Evolutionary conservation across 805 yeast genomes (phyloP).

Genomic region (Ogataea nitratoaversa): DNA sequence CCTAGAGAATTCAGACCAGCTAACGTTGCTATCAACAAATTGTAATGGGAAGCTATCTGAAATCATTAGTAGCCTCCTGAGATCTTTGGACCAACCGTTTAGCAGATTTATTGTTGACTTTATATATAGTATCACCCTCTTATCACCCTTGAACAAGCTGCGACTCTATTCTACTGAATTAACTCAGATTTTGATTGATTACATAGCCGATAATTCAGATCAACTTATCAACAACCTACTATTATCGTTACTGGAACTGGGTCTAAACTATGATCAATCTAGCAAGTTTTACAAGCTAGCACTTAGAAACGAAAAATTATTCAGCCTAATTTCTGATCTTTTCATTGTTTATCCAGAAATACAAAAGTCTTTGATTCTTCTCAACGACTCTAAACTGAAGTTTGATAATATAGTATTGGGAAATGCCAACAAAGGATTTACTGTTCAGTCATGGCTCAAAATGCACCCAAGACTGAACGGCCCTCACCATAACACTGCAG

Average conservation of each 20-base stretch:
- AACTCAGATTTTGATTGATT: slow-evolving; percentile 8
- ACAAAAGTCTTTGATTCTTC: slow-evolving; percentile 10
- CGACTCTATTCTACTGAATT: slow-evolving; percentile 12
- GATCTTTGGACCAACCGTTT: not conserved
- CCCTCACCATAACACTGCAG: not conserved
- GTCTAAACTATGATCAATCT: slow-evolving; percentile 12
- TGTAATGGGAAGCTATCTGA: not conserved
- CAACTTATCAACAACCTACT: slow-evolving; percentile 2
- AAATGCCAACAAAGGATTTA: slow-evolving; percentile 15
- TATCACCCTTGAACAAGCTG: slow-evolving; percentile 20
- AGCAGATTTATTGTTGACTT: slow-evolving; percentile 11
- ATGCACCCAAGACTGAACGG: slow-evolving; percentile 7
- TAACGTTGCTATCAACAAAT: slow-evolving; percentile 5
- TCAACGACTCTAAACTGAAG: slow-evolving; percentile 7
- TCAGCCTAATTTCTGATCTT: slow-evolving; percentile 3
- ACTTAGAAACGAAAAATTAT: slow-evolving; percentile 1
- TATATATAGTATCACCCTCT: slow-evolving; percentile 10
- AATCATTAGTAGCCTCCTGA: slow-evolving; percentile 3
- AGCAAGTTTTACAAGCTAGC: slow-evolving; percentile 9
- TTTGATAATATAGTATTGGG: slow-evolving; percentile 10
- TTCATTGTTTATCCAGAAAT: slow-evolving; percentile 5
- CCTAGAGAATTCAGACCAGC: slow-evolving; percentile 7
- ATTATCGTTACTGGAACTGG: slow-evolving; percentile 16
- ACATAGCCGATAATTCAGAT: not conserved
- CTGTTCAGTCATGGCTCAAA: slow-evolving; percentile 25